Percentiles rank a stretch among this genome's conserved stretches.
phyloP scores from a whole-genome alignment of 805 yeast genomes.

The Hanseniaspora lindneri region DNA sequence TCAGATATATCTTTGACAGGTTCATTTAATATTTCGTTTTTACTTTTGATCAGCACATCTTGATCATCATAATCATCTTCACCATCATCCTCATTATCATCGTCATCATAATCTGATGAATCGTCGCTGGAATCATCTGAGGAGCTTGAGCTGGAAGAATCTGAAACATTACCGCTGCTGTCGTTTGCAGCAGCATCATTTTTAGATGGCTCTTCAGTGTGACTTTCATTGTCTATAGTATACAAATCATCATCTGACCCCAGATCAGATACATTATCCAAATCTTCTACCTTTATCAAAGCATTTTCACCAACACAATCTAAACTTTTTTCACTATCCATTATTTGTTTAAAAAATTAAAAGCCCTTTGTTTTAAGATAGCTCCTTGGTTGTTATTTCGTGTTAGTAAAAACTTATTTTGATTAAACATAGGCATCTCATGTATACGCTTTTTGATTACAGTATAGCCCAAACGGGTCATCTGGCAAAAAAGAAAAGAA shows the following conservation, averaged over 20 bases:
- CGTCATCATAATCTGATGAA: not conserved
- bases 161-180: not conserved
- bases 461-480: no score
- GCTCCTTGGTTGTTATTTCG: no score
- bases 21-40: conserved; percentile 64
- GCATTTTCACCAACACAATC: not conserved
- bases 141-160: no score
- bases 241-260: conserved; percentile 7
- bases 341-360: no score
- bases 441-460: no score
- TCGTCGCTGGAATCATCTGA: no score
- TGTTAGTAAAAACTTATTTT: no score
- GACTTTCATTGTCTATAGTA: not conserved
- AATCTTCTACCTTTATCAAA: conserved; percentile 9
- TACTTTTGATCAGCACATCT: conserved; percentile 61
- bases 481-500: no score
- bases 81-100: no score
- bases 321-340: not conserved
- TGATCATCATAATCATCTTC: conserved; percentile 20
- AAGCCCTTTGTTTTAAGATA: no score
- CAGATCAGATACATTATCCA: conserved; percentile 10
- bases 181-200: not conserved
- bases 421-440: no score
- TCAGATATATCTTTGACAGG: conserved; percentile 52
- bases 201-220: not conserved